phyloP scores from a whole-genome alignment of 495 filamentous ascomycete species.

The Arthonia radiata region DNA sequence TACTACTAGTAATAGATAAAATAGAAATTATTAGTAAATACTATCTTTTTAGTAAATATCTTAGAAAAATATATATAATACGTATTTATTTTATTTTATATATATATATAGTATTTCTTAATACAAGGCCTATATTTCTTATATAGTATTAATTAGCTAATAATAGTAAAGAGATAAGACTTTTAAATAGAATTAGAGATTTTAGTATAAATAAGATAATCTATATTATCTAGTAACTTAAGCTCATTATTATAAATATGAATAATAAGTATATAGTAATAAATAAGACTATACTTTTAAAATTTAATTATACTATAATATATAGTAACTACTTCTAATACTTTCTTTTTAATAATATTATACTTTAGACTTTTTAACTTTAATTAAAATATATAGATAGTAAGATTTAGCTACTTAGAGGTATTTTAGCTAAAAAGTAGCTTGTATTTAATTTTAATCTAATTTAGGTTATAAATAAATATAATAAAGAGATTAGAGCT shows the following conservation, averaged over 20 bases:
- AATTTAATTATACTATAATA: neutral
- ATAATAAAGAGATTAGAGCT: too few relatives aligned
- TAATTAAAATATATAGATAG: neutral
- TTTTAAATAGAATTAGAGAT: neutral
- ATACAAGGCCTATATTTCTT: neutral
- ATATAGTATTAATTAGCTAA: slow-evolving; percentile 1
- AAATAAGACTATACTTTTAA: neutral
- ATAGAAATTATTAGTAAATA: too few relatives aligned
- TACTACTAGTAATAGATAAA: slow-evolving; percentile 1
- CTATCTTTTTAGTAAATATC: too few relatives aligned
- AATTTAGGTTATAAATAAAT: too few relatives aligned
- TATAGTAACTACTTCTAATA: neutral
- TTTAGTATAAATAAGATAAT: neutral
- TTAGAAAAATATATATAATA: neutral
- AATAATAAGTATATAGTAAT: neutral
- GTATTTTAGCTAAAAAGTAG: neutral
- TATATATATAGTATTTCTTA: neutral
- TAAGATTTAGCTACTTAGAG: neutral
- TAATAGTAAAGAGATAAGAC: neutral
- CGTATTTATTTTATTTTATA: neutral
- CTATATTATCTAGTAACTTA: neutral
- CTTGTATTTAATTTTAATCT: too few relatives aligned
- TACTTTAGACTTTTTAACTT: neutral
- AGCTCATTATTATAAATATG: too few relatives aligned
- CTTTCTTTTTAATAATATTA: neutral